A percentile compares a stretch with the other conserved stretches of the same genome.
Evolutionary conservation across 2,329 filamentous ascomycete species (phyloP).

Genomic region (Penicillium capsulatum): DNA sequence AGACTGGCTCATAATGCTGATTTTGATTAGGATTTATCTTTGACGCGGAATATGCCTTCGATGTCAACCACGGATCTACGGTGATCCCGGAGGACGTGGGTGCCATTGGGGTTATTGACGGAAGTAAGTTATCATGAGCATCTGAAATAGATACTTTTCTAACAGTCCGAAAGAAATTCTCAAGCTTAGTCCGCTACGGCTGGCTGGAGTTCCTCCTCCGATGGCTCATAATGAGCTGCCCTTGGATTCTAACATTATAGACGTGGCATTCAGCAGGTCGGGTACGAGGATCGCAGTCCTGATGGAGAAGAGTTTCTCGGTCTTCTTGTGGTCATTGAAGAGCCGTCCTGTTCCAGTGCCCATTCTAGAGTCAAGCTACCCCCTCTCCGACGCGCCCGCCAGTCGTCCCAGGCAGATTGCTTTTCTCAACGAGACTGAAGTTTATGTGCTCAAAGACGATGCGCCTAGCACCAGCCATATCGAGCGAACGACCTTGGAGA

Average conservation of each 20-base stretch:
- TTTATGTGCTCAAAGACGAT: conserved; percentile 41
- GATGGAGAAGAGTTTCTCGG: conserved; percentile 60
- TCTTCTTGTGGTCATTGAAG: conserved; percentile 66
- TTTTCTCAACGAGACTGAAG: conserved; percentile 42
- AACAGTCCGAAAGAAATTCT: conserved; percentile 49
- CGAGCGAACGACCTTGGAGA: conserved; percentile 34
- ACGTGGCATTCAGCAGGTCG: conserved; percentile 67
- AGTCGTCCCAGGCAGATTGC: conserved; percentile 45
- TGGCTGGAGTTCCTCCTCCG: conserved; percentile 83
- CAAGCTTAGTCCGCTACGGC: conserved; percentile 79
- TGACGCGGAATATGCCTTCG: conserved; percentile 64
- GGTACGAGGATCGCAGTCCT: conserved; percentile 68
- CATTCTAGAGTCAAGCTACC: conserved; percentile 38
- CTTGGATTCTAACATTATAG: conserved; percentile 60
- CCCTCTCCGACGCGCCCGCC: conserved; percentile 26
- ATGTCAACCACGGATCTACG: conserved; percentile 65
- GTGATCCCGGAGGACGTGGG: conserved; percentile 71
- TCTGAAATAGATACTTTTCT: conserved; percentile 6
- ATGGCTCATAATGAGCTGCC: conserved; percentile 78
- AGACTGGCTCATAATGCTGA: conserved; percentile 2
- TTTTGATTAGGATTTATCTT: conserved; percentile 47
- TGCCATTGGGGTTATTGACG: conserved; percentile 78
- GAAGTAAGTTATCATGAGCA: conserved; percentile 48
- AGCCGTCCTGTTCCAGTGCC: conserved; percentile 35
- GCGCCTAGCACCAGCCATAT: conserved; percentile 30